Percentiles rank a stretch among this genome's conserved stretches.
phyloP scores from a whole-genome alignment of 192 early-diverging fungal genomes.

The Coemansia sp. region DNA sequence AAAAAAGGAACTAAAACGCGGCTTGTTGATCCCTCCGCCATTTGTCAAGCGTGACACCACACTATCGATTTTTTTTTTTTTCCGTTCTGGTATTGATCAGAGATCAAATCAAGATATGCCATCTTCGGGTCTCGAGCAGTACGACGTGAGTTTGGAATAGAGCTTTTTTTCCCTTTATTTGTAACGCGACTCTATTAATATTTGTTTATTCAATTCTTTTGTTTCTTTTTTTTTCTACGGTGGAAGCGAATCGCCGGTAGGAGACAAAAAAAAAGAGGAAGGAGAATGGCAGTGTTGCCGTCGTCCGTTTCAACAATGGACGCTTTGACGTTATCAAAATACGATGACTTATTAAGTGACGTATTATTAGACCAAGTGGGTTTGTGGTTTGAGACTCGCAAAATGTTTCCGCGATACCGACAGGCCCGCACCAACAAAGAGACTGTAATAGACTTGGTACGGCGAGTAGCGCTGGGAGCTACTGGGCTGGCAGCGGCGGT shows the following conservation, averaged over 20 bases:
- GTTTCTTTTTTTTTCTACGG: neutral
- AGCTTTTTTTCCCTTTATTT: neutral
- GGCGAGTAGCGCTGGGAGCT: constrained; percentile 23
- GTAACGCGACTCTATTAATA: neutral
- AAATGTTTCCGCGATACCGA: constrained; percentile 50
- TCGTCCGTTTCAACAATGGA: constrained; percentile 42
- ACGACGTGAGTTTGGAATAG: neutral
- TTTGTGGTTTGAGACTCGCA: constrained; percentile 53
- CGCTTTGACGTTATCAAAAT: constrained; percentile 52
- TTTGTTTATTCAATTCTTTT: neutral
- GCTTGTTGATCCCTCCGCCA: neutral
- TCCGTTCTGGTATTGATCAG: neutral
- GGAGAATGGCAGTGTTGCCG: constrained; percentile 7
- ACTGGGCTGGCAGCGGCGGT: constrained; percentile 27
- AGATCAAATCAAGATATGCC: neutral
- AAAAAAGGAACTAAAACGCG: neutral
- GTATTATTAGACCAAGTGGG: constrained; percentile 50
- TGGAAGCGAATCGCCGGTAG: neutral
- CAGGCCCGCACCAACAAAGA: constrained; percentile 19
- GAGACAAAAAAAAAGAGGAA: neutral
- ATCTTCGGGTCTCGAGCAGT: neutral
- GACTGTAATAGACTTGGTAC: constrained; percentile 19
- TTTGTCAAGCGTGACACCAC: neutral
- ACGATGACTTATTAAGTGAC: constrained; percentile 58
- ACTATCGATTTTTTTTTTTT: neutral